Evolutionary conservation across 1,139 yeast genomes (phyloP).

Genomic region (Zygosaccharomyces sapae): DNA sequence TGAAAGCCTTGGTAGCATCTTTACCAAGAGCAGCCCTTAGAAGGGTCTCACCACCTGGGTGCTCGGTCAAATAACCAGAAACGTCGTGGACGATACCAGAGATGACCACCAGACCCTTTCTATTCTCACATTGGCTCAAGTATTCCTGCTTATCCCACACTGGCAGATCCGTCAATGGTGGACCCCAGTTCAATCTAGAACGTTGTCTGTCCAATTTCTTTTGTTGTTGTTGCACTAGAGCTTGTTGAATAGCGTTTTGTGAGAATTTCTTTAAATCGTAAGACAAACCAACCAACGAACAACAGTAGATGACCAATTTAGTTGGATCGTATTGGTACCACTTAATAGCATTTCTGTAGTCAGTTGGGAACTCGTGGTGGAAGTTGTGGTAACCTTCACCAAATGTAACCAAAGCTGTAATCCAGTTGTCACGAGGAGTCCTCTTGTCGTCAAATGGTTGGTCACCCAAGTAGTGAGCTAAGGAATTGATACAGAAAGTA

Average conservation of each 20-base stretch:
- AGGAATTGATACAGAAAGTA: slow-evolving; percentile 95
- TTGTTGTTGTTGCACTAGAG: slow-evolving; percentile 91
- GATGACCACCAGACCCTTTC: slow-evolving; percentile 66
- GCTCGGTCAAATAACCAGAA: slow-evolving; percentile 76
- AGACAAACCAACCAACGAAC: slow-evolving; percentile 79
- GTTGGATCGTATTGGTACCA: slow-evolving; percentile 99
- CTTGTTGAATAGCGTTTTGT: slow-evolving; percentile 94
- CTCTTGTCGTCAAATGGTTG: slow-evolving; percentile 98
- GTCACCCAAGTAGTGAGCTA: slow-evolving; percentile 97
- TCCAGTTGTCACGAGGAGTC: slow-evolving; percentile 92
- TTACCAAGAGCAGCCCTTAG: slow-evolving; percentile 84
- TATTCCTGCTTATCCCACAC: slow-evolving; percentile 88
- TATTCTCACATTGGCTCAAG: slow-evolving; percentile 56
- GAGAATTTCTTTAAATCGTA: slow-evolving; percentile 89
- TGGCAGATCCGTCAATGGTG: slow-evolving; percentile 76
- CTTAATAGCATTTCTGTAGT: slow-evolving; percentile 93
- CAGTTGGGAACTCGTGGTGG: slow-evolving; percentile 99
- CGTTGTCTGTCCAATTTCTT: slow-evolving; percentile 87
- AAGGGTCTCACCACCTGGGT: slow-evolving; percentile 96
- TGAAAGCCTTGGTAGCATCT: slow-evolving; percentile 95
- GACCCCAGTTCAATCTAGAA: slow-evolving; percentile 85
- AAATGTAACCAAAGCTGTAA: slow-evolving; percentile 91
- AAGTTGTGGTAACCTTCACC: slow-evolving; percentile 99
- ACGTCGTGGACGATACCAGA: slow-evolving; percentile 96
- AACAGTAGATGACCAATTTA: slow-evolving; percentile 66